phyloP scores from a whole-genome alignment of 139 green algal genomes.

The Chlamydomonas schloesseri region DNA sequence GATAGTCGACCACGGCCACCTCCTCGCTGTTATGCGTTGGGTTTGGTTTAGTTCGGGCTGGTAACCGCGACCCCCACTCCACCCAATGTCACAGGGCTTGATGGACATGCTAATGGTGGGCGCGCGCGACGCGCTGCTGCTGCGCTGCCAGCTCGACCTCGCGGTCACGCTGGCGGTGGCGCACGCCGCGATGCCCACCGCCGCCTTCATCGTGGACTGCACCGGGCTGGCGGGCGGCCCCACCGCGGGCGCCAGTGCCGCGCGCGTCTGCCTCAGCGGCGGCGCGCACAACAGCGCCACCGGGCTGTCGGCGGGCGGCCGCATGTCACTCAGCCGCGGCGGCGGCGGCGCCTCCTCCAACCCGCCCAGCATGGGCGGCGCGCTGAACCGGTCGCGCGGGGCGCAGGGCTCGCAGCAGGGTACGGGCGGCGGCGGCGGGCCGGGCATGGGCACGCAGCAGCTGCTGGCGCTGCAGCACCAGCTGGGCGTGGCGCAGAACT shows the following conservation, averaged over 20 bases:
- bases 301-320: too few relatives aligned
- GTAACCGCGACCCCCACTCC: too few relatives aligned
- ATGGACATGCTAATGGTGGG: conserved; percentile 9
- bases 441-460: too few relatives aligned
- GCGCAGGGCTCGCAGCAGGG: too few relatives aligned
- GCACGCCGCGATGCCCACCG: conserved; percentile 7
- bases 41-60: too few relatives aligned
- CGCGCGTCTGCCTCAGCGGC: not conserved
- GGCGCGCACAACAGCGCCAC: too few relatives aligned
- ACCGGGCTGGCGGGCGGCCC: not conserved
- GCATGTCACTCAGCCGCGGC: not conserved
- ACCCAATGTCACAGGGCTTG: too few relatives aligned
- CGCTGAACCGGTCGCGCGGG: too few relatives aligned
- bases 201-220: not conserved
- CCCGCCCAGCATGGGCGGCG: not conserved
- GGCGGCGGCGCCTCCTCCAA: not conserved
- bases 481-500: not conserved
- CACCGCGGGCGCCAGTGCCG: not conserved
- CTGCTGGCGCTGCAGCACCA: too few relatives aligned
- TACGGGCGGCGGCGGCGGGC: too few relatives aligned
- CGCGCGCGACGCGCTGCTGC: not conserved
- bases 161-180: not conserved
- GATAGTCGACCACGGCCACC: too few relatives aligned
- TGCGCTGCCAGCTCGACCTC: conserved; percentile 18
- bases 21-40: too few relatives aligned